Evolutionary conservation across 495 filamentous ascomycete genomes (phyloP), one percentile per base, ranked within the genome.

Genomic region (Penicillium arizonense): DNA sequence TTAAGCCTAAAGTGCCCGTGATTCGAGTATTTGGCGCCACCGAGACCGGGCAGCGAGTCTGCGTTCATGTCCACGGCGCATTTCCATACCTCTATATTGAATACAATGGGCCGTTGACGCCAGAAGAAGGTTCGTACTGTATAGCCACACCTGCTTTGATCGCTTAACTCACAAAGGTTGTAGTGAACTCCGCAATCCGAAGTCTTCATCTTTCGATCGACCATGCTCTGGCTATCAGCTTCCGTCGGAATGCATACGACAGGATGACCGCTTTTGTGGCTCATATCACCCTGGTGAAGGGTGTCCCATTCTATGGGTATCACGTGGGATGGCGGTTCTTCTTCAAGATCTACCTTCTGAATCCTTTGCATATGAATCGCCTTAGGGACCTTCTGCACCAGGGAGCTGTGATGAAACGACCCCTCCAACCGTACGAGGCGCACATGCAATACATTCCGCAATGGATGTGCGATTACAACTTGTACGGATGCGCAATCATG

Each of bases 381-480:
- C 76, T 97, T 44, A 85, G 87, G 14, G 90, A 96, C 53, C 79
- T 97, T 30, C 74, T 98, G 32, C 84, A 87, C 21, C 89, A 95
- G 65, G 94, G 93, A 21, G 84, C 85, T 11, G 82, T 98, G 40
- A 82, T 97, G 83, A 87, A 88, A 60, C 83, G 77, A 40, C 75
- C 80, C 9, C 84, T 97, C 32, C 94, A 98, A 59, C 92, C 94
- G 3, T 94, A 91, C 64, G 94, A 98, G 69, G 90, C 87, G 42
- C 95, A 97, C 68, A 67, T 97, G 37, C 87, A 95, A 67, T 97
- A 88, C 69, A 70, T 96, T 8, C 79, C 92, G 2, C 95, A 97
- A 73, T 97, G 95, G 83, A 96, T 97, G 93, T 88, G 87, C 57
- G 95, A 98, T 64, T 97, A 91, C 77, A 97, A 96, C 58, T 76